Evolutionary conservation across 129 eudicot genomes (phyloP), one percentile per base, ranked within the genome.

Genomic region (Flaveria bidentis): DNA sequence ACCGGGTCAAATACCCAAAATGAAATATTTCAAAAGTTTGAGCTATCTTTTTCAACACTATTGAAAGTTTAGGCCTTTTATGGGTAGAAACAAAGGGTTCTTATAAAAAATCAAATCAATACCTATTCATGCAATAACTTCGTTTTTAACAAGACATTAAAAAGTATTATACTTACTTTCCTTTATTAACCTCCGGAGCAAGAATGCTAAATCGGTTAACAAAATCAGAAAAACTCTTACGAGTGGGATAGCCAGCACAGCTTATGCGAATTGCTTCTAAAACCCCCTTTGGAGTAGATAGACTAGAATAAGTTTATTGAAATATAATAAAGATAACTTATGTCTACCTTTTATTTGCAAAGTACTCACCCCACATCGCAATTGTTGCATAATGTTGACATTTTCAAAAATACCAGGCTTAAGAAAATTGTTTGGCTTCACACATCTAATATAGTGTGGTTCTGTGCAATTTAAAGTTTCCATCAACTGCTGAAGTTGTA

Each of bases 201-300:
- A 94, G 99, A 84, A 94, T 86, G 75, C 87, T 83, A 83, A 94
- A 94, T 26, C 99, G 90, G 74, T 70, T 78, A 45, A 91, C 82
- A 82, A 94, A 94, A 70, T 94, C 99, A 68, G 76, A 83, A 81
- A 94, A 94, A 28, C 84, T 83, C 84, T 86, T 89, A 52, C 97
- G 97, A 60, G 99, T 94, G 18, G 99, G 99, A 79, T 94, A 94
- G 65, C 99, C 99, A 72, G 99, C 97, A 87, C 96, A 88, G 80
- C 99, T 94, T 78, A 94, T 94, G 86, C 96, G 91, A 75, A 94
- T 94, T 83, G 99, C 99, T 87, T 94, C 99, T 66, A 94, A 84
- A 82, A 94, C 97, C 81, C 99, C 99, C 99, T 94, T 84, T 60
- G 79, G 30, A 65, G 49, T 62, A 60, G 78, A 85, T 3, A 47